phyloP scores from a whole-genome alignment of 148 eudicot genomes.

The Agrostemma githago region DNA sequence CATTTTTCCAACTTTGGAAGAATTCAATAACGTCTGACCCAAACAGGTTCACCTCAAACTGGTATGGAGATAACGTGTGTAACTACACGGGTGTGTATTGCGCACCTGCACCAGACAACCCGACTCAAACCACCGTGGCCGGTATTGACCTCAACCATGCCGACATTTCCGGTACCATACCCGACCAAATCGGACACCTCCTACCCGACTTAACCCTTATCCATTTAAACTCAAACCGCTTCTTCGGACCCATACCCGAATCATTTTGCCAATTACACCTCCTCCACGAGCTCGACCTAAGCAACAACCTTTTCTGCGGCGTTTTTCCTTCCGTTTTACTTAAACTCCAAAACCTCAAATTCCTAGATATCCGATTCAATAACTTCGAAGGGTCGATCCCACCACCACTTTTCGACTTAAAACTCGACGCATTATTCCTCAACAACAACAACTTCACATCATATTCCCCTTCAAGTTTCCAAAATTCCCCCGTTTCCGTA shows the following conservation, averaged over 20 bases:
- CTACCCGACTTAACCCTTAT: constrained; percentile 55
- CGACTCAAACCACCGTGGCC: constrained; percentile 46
- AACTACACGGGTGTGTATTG: constrained; percentile 68
- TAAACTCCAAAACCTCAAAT: constrained; percentile 30
- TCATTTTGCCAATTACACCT: constrained; percentile 33
- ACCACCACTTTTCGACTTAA: constrained; percentile 35
- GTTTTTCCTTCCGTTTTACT: constrained; percentile 49
- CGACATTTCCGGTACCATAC: constrained; percentile 41
- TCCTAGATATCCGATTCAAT: constrained; percentile 64
- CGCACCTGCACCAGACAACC: constrained; percentile 57
- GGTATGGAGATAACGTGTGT: constrained; percentile 62
- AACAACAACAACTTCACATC: constrained; percentile 55
- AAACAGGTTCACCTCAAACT: constrained; percentile 41
- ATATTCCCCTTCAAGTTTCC: constrained; percentile 42
- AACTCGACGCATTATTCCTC: constrained; percentile 62
- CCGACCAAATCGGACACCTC: constrained; percentile 48
- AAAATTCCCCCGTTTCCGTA: constrained; percentile 55
- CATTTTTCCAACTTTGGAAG: constrained; percentile 73
- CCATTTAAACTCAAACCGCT: constrained; percentile 70
- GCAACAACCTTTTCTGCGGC: constrained; percentile 64
- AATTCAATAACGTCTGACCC: constrained; percentile 65
- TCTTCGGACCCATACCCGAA: constrained; percentile 42
- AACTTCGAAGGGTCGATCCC: constrained; percentile 48
- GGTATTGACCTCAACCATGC: constrained; percentile 81
- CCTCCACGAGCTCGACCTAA: constrained; percentile 60